Evolutionary conservation across 2,329 filamentous ascomycete genomes (phyloP), one percentile per base, ranked within the genome.

Genomic region (Diaporthe humulicola): DNA sequence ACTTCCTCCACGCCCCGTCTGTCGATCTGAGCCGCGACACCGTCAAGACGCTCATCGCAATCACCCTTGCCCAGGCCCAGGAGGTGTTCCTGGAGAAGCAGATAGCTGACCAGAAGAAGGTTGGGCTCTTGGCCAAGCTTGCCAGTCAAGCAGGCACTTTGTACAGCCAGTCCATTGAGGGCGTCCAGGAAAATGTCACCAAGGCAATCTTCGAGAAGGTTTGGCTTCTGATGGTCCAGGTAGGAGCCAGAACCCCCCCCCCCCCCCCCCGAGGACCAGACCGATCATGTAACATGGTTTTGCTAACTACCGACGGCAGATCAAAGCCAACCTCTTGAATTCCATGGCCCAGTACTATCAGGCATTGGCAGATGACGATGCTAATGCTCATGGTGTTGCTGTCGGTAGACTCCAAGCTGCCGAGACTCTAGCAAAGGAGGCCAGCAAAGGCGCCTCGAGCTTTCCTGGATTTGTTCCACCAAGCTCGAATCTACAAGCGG

Each of bases 41-140:
- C 0, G 95, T 99, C 80, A 98, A 98, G 86, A 95, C 95, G 0
- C 85, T 99, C 78, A 98, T 99, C 81, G 91, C 93, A 70, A 91
- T 99, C 75, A 98, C 95, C 89, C 90, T 99, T 73, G 97, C 96
- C 1, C 97, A 99, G 84, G 96, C 94, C 5, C 97, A 99, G 83
- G 97, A 99, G 83, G 95, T 98, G 3, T 99, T 99, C 79, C 87
- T 99, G 40, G 97, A 99, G 85, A 98, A 98, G 86, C 97, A 98
- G 84, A 92, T 98, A 77, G 89, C 93, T 19, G 97, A 98, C 82
- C 92, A 94, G 77, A 99, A 98, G 86, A 99, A 98, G 85, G 91
- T 95, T 38, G 96, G 94, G 9, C 87, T 99, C 77, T 86, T 99
- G 77, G 97, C 97, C 5, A 99, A 99, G 84, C 87, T 99, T 73